Conservation (phyloP, 768 basidiomycete species). For the Multifurca ochricompacta region DNA sequence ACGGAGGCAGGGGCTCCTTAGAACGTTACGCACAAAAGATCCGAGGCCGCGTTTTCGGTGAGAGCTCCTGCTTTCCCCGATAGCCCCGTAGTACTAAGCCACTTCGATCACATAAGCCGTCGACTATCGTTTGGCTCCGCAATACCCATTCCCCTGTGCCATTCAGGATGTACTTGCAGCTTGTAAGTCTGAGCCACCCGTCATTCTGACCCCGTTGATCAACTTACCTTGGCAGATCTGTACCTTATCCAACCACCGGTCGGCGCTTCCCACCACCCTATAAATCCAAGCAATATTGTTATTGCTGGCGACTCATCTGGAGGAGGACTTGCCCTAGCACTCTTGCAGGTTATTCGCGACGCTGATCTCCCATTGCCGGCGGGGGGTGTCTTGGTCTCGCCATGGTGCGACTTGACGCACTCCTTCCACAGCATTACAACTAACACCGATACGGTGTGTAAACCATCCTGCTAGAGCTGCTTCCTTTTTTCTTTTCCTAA, state of each 20-base stretch:
- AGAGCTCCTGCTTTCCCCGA: constrained; percentile 14
- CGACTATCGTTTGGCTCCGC: constrained; percentile 80
- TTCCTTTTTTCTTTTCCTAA: neutral
- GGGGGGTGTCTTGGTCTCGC: constrained; percentile 82
- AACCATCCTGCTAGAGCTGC: neutral
- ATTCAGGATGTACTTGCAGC: constrained; percentile 83
- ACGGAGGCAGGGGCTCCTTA: constrained; percentile 60
- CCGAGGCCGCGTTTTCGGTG: constrained; percentile 80
- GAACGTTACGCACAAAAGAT: constrained; percentile 87
- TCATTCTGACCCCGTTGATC: neutral
- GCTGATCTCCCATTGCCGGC: constrained; percentile 72
- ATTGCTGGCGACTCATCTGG: constrained; percentile 91
- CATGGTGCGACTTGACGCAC: constrained; percentile 89
- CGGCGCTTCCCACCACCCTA: constrained; percentile 64
- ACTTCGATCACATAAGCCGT: constrained; percentile 39
- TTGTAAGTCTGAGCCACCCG: constrained; percentile 40
- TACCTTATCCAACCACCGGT: constrained; percentile 85
- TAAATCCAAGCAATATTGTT: constrained; percentile 74
- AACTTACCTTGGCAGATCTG: constrained; percentile 46
- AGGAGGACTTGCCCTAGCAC: constrained; percentile 73
- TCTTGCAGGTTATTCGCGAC: constrained; percentile 85
- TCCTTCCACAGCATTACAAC: constrained; percentile 82
- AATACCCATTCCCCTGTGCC: constrained; percentile 92
- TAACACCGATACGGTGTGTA: constrained; percentile 71
- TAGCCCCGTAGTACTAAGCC: neutral